phyloP scores from a whole-genome alignment of 441 rosid genomes.

The Hura crepitans region DNA sequence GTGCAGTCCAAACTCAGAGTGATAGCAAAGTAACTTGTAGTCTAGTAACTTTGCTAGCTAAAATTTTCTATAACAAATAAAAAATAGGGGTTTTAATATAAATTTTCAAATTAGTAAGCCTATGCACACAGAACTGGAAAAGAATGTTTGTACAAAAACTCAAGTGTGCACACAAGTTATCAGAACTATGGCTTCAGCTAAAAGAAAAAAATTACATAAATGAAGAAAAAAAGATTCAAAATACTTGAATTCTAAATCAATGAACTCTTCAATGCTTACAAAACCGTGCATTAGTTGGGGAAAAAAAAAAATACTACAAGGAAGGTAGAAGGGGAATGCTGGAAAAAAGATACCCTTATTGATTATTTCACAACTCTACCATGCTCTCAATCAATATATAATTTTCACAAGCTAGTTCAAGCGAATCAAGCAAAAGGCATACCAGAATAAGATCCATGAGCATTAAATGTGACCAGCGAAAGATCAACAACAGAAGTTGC shows the following conservation, averaged over 20 bases:
- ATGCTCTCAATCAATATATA: slow-evolving; percentile 1
- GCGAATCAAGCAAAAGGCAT: slow-evolving; percentile 27
- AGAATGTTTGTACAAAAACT: neutral
- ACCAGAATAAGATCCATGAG: slow-evolving; percentile 69
- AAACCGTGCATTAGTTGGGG: neutral
- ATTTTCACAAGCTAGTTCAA: slow-evolving; percentile 12
- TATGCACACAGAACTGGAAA: neutral
- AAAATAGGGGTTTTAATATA: neutral
- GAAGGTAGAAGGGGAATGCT: neutral
- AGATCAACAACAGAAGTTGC: slow-evolving; percentile 55
- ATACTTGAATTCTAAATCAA: neutral
- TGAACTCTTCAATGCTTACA: neutral
- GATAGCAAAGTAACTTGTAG: neutral
- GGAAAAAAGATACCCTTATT: neutral
- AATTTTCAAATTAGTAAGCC: neutral
- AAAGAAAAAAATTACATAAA: neutral
- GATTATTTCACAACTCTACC: neutral
- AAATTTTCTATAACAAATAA: neutral
- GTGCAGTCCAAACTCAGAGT: slow-evolving; percentile 1
- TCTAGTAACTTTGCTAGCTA: neutral
- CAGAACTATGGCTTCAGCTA: slow-evolving; percentile 13
- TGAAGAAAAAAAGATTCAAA: neutral
- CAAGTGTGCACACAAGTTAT: neutral
- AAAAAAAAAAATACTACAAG: slow-evolving; percentile 2
- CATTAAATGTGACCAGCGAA: slow-evolving; percentile 22